Base-by-base conservation (phyloP, 2,329 filamentous ascomycete genomes). In the Claviceps maximensis region DNA sequence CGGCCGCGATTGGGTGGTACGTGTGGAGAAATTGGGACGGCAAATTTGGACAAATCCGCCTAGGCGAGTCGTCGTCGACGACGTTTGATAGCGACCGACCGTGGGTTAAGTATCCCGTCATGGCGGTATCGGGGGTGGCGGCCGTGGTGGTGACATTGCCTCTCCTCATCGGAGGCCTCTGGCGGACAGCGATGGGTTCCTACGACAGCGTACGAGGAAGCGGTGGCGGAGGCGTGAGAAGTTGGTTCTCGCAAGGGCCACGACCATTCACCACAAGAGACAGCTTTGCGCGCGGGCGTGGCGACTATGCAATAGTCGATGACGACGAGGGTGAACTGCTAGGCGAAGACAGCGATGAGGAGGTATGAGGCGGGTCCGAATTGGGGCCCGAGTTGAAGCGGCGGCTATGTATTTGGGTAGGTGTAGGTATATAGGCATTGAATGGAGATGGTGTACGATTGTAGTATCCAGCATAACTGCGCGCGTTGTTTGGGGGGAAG, bases 241-340 rank as follows among this genome's bases (percentile, higher is more conserved):
- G 75, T 60, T 76, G 76, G 68, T 63, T 77, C 49, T 70, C 71
- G n/a, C 74, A 79, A 17, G 77, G 79, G 3, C 78, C 79, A 38
- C 75, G 86, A 55, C 82, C 84, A 53, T 98, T 94, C 66, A 93
- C 89, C 17, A 95, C 87, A 49, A 76, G 94, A 55, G 87, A 87
- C 62, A 91, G 87, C 56, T 98, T 98, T 70, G 86, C 89, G 5
- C 80, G 89, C 53, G 86, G 88, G 1, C 79, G 87, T 53, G 84
- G 86, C n/a, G 88, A 95, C 67, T 97, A 97, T 67, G 81, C 84
- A 17, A 78, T 85, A 62, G 89, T 95, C 50, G 89, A 95, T 62
- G 87, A 93, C 50, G 93, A 97, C 65, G 93, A 97, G 67, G 91
- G 91, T 49, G 91, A 97, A 73, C 72, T 98, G 59, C 71, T 98